Evolutionary conservation across 768 basidiomycete genomes (phyloP).

Genomic region (Suillus decipiens): DNA sequence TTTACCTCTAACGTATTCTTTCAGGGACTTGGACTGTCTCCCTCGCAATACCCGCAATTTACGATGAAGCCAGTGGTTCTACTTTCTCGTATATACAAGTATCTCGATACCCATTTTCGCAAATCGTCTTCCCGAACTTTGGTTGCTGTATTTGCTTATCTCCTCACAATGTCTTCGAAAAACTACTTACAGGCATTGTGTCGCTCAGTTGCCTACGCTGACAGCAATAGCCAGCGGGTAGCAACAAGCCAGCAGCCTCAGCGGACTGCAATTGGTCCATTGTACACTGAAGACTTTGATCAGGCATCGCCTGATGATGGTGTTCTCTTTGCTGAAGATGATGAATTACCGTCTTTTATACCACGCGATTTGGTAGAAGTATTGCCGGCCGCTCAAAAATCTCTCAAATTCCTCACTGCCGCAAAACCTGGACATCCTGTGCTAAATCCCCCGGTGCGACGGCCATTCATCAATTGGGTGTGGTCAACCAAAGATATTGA

Average conservation of each 20-base stretch:
- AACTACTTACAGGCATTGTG: conserved; percentile 64
- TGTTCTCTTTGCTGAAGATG: conserved; percentile 38
- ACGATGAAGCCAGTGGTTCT: conserved; percentile 49
- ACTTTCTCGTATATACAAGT: conserved; percentile 61
- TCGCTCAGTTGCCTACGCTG: conserved; percentile 55
- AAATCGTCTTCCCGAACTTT: conserved; percentile 50
- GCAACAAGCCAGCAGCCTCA: conserved; percentile 17
- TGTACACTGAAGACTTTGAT: conserved; percentile 36
- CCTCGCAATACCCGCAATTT: conserved; percentile 44
- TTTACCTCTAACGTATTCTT: conserved; percentile 10
- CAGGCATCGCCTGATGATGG: conserved; percentile 43
- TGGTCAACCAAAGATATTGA: conserved; percentile 61
- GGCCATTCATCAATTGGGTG: conserved; percentile 52
- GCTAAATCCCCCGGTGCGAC: conserved; percentile 34
- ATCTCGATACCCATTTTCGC: conserved; percentile 55
- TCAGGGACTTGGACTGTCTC: conserved; percentile 31
- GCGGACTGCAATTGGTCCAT: conserved; percentile 18
- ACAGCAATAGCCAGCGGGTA: conserved; percentile 30
- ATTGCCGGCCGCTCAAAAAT: conserved; percentile 67
- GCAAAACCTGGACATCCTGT: conserved; percentile 68
- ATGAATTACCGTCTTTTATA: conserved; percentile 66
- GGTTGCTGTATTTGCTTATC: conserved; percentile 60
- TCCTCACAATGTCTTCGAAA: conserved; percentile 63
- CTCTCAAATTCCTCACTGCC: conserved; percentile 60
- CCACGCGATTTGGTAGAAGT: conserved; percentile 48